Percentiles rank a stretch among this genome's conserved stretches.
Conservation (phyloP, 2,329 filamentous ascomycete genomes). For the Trichophyton verrucosum region DNA sequence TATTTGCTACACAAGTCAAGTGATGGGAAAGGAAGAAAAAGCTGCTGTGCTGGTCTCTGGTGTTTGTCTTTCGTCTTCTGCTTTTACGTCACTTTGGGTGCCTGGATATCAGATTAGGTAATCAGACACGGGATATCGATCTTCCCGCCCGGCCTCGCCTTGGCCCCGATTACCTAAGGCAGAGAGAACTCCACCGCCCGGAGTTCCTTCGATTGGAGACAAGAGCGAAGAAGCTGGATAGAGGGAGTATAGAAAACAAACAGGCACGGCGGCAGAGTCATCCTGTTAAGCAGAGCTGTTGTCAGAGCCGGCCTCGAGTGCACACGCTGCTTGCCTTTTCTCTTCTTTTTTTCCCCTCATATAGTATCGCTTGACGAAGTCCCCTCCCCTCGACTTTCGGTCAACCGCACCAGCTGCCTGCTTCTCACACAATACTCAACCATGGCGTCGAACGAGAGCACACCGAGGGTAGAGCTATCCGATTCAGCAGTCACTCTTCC, state of each 20-base stretch:
- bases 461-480: slow-evolving; percentile 27
- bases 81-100: background rate
- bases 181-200: no score
- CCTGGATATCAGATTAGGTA: background rate
- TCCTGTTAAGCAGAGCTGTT: background rate
- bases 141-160: background rate
- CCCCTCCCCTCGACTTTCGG: background rate
- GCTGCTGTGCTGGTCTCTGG: background rate
- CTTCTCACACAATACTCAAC: slow-evolving; percentile 37
- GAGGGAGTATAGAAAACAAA: background rate
- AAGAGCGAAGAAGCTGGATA: background rate
- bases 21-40: background rate
- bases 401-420: background rate
- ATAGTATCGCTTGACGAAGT: background rate
- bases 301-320: background rate
- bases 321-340: background rate
- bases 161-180: no score
- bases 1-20: background rate
- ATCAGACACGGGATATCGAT: background rate
- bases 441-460: slow-evolving; percentile 26
- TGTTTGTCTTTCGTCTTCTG: background rate
- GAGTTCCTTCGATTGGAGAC: background rate
- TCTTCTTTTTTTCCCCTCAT: no score
- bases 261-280: background rate
- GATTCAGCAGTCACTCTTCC: slow-evolving; percentile 35